These are phyloP conservation scores for Aspergillus fischeri DNA, from an alignment of 2,329 filamentous ascomycete genomes.

Conservation along the genomic window DNA sequence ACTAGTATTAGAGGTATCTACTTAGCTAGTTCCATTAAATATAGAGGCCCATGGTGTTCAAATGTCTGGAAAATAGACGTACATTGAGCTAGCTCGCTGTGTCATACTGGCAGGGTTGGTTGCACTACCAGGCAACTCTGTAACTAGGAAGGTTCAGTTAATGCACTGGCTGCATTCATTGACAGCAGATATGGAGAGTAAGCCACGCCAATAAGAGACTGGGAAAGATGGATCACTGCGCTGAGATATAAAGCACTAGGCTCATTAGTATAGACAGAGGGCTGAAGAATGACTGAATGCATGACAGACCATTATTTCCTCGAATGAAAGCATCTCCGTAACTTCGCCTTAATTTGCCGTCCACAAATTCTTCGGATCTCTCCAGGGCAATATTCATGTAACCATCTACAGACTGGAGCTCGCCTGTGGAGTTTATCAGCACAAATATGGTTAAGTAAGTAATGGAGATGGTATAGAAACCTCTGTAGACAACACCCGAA, in stretches of 20 bases:
- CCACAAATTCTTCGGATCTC: constrained; percentile 87
- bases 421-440: constrained; percentile 55
- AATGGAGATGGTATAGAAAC: constrained; percentile 42
- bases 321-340: constrained; percentile 95
- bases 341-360: constrained; percentile 73
- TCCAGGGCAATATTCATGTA: constrained; percentile 99
- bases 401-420: constrained; percentile 93
- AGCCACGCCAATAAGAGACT: too few relatives aligned
- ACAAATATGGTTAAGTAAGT: too few relatives aligned
- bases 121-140: too few relatives aligned
- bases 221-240: constrained; percentile 7
- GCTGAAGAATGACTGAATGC: neutral
- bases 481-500: constrained; percentile 97
- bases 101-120: too few relatives aligned
- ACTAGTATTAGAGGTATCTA: too few relatives aligned
- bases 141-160: too few relatives aligned
- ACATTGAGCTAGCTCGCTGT: too few relatives aligned
- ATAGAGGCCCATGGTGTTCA: too few relatives aligned
- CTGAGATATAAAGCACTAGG: constrained; percentile 39
- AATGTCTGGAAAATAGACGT: too few relatives aligned
- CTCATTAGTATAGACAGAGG: neutral
- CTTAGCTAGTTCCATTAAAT: too few relatives aligned
- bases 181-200: too few relatives aligned
- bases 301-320: constrained; percentile 79
- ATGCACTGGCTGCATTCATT: too few relatives aligned